Evolutionary conservation across 1,139 yeast genomes (phyloP).

Genomic region (Kurtzmaniella quercitrusa): DNA sequence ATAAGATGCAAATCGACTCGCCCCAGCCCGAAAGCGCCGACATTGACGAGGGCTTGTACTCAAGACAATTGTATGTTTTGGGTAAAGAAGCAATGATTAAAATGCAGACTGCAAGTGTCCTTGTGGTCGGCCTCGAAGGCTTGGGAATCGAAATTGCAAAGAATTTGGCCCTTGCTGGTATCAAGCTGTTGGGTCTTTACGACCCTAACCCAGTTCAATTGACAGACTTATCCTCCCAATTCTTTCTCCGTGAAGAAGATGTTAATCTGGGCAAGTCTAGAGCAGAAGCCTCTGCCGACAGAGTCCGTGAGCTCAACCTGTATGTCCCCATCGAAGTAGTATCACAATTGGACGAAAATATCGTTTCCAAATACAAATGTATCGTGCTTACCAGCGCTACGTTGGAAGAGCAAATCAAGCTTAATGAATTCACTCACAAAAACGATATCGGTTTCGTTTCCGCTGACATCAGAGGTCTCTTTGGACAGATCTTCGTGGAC

Average conservation of each 20-base stretch:
- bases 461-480: conserved; percentile 81
- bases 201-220: conserved; percentile 72
- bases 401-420: conserved; percentile 68
- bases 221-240: conserved; percentile 82
- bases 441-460: conserved; percentile 74
- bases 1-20: conserved; percentile 54
- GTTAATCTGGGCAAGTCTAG: conserved; percentile 61
- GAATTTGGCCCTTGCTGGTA: conserved; percentile 96
- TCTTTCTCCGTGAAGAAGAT: conserved; percentile 68
- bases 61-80: conserved; percentile 90
- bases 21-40: conserved; percentile 41
- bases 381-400: conserved; percentile 78
- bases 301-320: conserved; percentile 75
- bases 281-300: conserved; percentile 63
- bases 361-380: conserved; percentile 64
- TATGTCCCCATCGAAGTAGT: conserved; percentile 86
- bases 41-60: conserved; percentile 91
- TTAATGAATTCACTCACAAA: conserved; percentile 73
- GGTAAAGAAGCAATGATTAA: conserved; percentile 98
- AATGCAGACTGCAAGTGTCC: conserved; percentile 89
- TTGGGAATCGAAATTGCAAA: conserved; percentile 95
- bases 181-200: conserved; percentile 81
- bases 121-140: conserved; percentile 84
- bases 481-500: conserved; percentile 87
- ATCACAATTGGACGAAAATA: conserved; percentile 46